These are phyloP conservation scores for Exobasidium rhododendri DNA, from an alignment of 1,284 basidiomycete genomes.

Conservation along the genomic window DNA sequence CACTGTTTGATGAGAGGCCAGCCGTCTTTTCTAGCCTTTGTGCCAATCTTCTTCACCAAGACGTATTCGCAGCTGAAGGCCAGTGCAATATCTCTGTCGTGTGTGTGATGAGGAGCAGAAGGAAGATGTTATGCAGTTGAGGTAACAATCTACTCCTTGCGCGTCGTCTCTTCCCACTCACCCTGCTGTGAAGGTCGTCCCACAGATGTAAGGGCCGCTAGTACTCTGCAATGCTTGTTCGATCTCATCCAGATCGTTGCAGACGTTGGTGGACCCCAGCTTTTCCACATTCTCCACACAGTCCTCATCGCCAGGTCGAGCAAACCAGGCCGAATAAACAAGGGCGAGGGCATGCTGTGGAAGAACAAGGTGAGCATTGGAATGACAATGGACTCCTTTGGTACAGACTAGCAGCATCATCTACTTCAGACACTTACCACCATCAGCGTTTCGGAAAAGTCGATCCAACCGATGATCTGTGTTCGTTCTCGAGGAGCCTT, in stretches of 20 bases:
- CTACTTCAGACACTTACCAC: background rate
- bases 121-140: too few relatives aligned
- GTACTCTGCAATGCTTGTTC: slow-evolving; percentile 9
- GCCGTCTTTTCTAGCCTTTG: background rate
- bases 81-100: slow-evolving; percentile 5
- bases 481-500: slow-evolving; percentile 2
- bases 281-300: slow-evolving; percentile 1
- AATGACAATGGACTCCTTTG: too few relatives aligned
- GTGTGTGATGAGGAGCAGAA: background rate
- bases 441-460: slow-evolving; percentile 19
- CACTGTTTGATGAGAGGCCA: slow-evolving; percentile 14
- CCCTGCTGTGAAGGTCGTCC: slow-evolving; percentile 1
- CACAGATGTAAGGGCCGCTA: slow-evolving; percentile 3
- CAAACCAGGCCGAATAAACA: slow-evolving; percentile 21
- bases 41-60: slow-evolving; percentile 12
- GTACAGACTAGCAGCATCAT: too few relatives aligned
- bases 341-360: slow-evolving; percentile 15
- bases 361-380: background rate
- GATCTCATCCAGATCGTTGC: slow-evolving; percentile 16
- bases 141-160: too few relatives aligned
- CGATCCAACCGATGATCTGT: slow-evolving; percentile 11
- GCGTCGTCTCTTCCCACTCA: too few relatives aligned
- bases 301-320: slow-evolving; percentile 3
- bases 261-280: slow-evolving; percentile 12
- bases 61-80: slow-evolving; percentile 14